Base-by-base conservation (phyloP, 2,329 filamentous ascomycete genomes). In the Colletotrichum sp. region DNA sequence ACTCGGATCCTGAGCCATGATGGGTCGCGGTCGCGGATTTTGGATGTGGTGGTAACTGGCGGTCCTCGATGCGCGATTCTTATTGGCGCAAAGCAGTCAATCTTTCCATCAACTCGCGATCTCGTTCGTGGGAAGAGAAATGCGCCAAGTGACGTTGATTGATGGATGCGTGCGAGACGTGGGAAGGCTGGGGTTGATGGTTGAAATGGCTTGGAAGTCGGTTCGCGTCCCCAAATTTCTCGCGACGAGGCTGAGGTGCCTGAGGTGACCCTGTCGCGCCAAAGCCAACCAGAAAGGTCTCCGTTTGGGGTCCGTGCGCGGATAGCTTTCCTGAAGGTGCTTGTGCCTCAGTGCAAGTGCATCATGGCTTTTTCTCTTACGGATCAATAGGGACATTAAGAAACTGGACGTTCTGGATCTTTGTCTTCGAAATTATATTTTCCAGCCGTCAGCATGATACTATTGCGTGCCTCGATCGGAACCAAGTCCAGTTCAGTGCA, bases 1-100 rank as follows among this genome's bases (percentile, higher is more conserved):
- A 39, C 77, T 77, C 10, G 77, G 77, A 48, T 78, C 77, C 52
- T 77, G 75, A 55, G 77, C 75, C 77, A 78, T 78, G 61, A 48
- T 65, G 70, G 66, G 43, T 74, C 39, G 70, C 67, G 65, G 58
- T 60, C 62, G 58, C 58, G 56, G 56, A 27, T 32, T 52, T 16
- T 36, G 34, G 18, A 34, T 55, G 9, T 25, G 27, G 55, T 12
- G 1, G 15, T 52, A 4, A 32, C 3, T 32, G 27, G 16, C 13
- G 2, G 36, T 13, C 55, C 39, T 25, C 22, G 30, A 62, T 39
- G 22, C 69, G 61, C 64, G 28, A 25, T 30, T 48, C 22, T 55
- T 12, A 55, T 25, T 25, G 65, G 12, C 30, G 36, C 34, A 28
- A 16, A 58, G 52, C 43, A 39, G 2, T 25, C 15, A 22, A 61